Base-by-base conservation (phyloP, 352 stramenopile species). In the Globisporangium mamillatum region DNA sequence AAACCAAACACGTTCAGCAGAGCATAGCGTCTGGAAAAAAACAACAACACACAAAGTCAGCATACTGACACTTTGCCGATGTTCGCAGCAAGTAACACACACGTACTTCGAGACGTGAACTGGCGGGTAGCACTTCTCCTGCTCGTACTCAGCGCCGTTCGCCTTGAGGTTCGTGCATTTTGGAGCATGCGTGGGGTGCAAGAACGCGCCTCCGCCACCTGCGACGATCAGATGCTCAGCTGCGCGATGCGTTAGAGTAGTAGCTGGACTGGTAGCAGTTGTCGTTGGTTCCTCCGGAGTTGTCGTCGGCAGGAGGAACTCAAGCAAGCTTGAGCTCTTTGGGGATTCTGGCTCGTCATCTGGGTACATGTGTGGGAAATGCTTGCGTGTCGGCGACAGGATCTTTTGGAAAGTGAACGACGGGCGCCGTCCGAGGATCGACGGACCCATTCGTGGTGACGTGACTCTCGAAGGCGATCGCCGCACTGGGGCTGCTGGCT, bases 141-240 rank as follows among this genome's bases (percentile, higher is more conserved):
- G 80, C 50, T 87, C 76, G 73, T 98, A 98, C 9, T 69, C 73
- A 0, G 74, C 75, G 7, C 86, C 86, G 44, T 90, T 90, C 34
- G 92, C 94, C 48, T 73, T 59, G 14, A 94, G 67, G 5, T 65
- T 82, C 20, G 80, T 62, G 63, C 79, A 82, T 0, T 67, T 66
- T 3, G 88, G 83, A 9, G 88, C 85, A 64, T 98, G 92, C 0
- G 91, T 98, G 14, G 91, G 91, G 68, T 98, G 92, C 54, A 98
- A 72, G 52, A 94, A 94, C 18, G 89, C 92, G 38, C 94, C 94
- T 8, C 94, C 94, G 60, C 92, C 93, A 8, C 94, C 93, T 38
- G 90, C 92, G 29, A 98, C 89, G 54, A 98, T 91, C 64, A 94
- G 71, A 63, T 95, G 88, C 22, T 89, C 75, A 1, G 85, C 75